These are phyloP conservation scores for Lipomyces anomalus DNA, from an alignment of 805 yeast genomes.

Conservation along the genomic window DNA sequence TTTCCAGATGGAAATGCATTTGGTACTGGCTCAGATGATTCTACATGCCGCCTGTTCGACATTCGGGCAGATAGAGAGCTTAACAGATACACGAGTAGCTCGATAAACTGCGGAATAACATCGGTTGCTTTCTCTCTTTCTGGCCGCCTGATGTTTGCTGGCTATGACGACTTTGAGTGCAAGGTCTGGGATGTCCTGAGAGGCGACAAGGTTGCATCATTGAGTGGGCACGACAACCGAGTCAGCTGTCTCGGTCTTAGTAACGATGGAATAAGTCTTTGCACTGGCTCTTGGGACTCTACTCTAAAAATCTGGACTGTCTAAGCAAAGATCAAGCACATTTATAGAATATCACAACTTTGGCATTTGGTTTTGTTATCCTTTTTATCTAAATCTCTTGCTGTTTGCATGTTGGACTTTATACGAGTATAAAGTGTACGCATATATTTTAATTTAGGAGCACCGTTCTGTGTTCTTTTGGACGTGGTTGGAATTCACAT, in stretches of 20 bases:
- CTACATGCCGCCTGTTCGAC: slow-evolving; percentile 63
- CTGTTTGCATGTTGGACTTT: too few relatives aligned
- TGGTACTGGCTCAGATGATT: slow-evolving; percentile 75
- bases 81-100: slow-evolving; percentile 37
- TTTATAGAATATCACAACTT: too few relatives aligned
- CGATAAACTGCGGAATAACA: slow-evolving; percentile 41
- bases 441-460: too few relatives aligned
- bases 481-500: too few relatives aligned
- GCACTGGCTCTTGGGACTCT: slow-evolving; percentile 77
- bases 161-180: slow-evolving; percentile 72
- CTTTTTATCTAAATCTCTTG: too few relatives aligned
- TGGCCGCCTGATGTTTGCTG: slow-evolving; percentile 67
- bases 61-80: slow-evolving; percentile 70
- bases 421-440: too few relatives aligned
- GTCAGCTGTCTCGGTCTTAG: slow-evolving; percentile 60
- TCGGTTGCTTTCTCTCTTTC: slow-evolving; percentile 68
- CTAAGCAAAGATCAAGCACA: too few relatives aligned
- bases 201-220: slow-evolving; percentile 56
- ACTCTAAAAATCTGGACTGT: slow-evolving; percentile 33
- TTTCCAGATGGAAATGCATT: slow-evolving; percentile 69
- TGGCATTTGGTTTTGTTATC: too few relatives aligned
- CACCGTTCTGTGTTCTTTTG: too few relatives aligned
- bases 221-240: slow-evolving; percentile 60
- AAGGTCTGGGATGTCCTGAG: slow-evolving; percentile 67
- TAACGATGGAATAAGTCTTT: slow-evolving; percentile 69